Evolutionary conservation across 192 early-diverging fungal species (phyloP).

Genomic region (Polychytrium aggregatum): DNA sequence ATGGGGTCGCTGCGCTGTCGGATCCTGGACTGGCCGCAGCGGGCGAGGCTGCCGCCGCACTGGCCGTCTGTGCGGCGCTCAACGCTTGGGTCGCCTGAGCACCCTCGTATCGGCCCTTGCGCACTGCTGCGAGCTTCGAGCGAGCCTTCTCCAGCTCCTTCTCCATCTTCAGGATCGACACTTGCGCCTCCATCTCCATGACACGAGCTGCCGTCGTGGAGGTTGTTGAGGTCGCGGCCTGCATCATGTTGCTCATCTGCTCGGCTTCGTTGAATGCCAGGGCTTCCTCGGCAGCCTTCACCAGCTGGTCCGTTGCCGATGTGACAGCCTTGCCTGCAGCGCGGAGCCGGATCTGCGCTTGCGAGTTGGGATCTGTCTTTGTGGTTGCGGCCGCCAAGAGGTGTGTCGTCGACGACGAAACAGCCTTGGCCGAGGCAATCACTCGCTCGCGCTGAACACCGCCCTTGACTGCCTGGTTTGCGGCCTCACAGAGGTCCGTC

Average conservation of each 20-base stretch:
- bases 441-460: constrained; percentile 29
- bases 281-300: constrained; percentile 33
- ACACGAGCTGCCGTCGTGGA: constrained; percentile 17
- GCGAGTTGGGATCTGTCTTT: constrained; percentile 20
- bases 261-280: constrained; percentile 33
- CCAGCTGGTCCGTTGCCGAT: constrained; percentile 37
- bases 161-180: constrained; percentile 46
- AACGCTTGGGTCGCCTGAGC: neutral
- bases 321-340: constrained; percentile 48
- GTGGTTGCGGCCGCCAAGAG: constrained; percentile 35
- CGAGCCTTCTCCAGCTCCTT: constrained; percentile 44
- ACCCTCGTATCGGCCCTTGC: constrained; percentile 36
- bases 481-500: constrained; percentile 38
- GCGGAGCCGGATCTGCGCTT: constrained; percentile 32
- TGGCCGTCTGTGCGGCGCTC: too few relatives aligned
- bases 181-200: constrained; percentile 45
- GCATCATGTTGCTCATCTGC: constrained; percentile 12
- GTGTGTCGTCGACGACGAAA: constrained; percentile 37
- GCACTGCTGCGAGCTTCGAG: constrained; percentile 28
- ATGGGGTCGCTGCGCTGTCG: too few relatives aligned
- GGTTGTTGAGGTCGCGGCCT: constrained; percentile 7
- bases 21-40: too few relatives aligned
- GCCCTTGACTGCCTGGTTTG: constrained; percentile 33
- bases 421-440: constrained; percentile 32
- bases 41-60: too few relatives aligned